Evolutionary conservation across 352 stramenopile genomes (phyloP), one percentile per base, ranked within the genome.

Genomic region (Lagenidium giganteum): DNA sequence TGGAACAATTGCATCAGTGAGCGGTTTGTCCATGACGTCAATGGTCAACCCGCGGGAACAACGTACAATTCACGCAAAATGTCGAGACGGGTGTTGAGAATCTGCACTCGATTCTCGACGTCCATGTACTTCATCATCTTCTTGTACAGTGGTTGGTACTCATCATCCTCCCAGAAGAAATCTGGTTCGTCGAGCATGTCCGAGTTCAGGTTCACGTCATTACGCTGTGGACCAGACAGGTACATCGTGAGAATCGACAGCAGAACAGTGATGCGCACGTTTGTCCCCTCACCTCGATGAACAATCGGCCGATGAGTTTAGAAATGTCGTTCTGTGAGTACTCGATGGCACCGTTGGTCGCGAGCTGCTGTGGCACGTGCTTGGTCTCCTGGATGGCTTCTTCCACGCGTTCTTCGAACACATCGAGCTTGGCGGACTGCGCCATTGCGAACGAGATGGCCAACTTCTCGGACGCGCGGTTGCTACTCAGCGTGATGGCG

Each of bases 111-210:
- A 37, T 92, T 91, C 40, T 95, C 79, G 47, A 97, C 84, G 39
- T 96, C 91, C 28, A 97, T 61, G 54, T 98, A 98, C 56, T 91
- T 86, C 58, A 88, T 83, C 46, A 97, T 72, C 43, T 88, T 87
- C 51, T 91, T 76, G 67, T 97, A 98, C 38, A 93, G 47, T 5
- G 89, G 89, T 57, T 98, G 85, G 50, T 93, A 96, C 47, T 93
- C 64, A 52, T 97, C 85, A 32, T 96, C 76, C 53, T 97, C 87
- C 92, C 91, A 97, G 58, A 98, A 97, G 39, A 95, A 96, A 38
- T 97, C 89, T 2, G 91, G 91, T 27, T 94, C 94, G 50, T 97
- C 88, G 24, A 98, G 71, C 59, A 98, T 96, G 41, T 97, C 90
- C 29, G 82, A 96, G 48, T 97, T 94, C 20, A 98, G 54, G 47